Evolutionary conservation across 805 yeast genomes (phyloP), one percentile per base, ranked within the genome.

Genomic region (Candida chauliodis): DNA sequence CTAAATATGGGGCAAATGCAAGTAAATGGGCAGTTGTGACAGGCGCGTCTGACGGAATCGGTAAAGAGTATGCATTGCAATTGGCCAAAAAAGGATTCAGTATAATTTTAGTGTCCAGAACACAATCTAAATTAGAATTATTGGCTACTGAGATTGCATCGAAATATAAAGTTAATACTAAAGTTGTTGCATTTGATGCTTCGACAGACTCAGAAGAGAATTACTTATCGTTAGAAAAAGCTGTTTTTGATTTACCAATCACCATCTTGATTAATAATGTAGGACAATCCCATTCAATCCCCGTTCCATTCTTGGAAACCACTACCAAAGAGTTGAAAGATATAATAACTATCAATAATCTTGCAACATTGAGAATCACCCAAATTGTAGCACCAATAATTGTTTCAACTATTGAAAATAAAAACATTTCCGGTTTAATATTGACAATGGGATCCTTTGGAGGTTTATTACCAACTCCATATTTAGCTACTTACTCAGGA

Each of bases 1-100:
- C 58, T 29, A 80, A 78, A 56, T 89, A 89, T 54, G 96, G 96
- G n/a, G 83, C 91, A 19, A 69, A 70, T 43, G 42, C 49, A 15
- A 84, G 83, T 19, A 70, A 76, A 28, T 93, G 96, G 91, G 96
- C 97, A n/a, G 84, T 93, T 22, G 76, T 93, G 13, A 93, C 99
- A 5, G 99, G 99, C 42, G 95, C 97, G 3, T 87, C 97, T 34
- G 98, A 93, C 58, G 99, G 99, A 24, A 84, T 93, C 54, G 99
- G 99, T 41, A 88, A 90, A 58, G 96, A 93, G 59, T 93, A 77
- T 56, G 81, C 96, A 2, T 55, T 64, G 18, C 98, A 91, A 64
- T 73, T 93, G 61, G 99, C 98, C 9, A 61, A 73, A 38, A 79
- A 75, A 47, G 96, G 96, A 2, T 83, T 90, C 59, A 90, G 89